These are phyloP conservation scores for Eucalyptus fibrosa DNA, from an alignment of 345 rosid genomes.

Conservation along the genomic window DNA sequence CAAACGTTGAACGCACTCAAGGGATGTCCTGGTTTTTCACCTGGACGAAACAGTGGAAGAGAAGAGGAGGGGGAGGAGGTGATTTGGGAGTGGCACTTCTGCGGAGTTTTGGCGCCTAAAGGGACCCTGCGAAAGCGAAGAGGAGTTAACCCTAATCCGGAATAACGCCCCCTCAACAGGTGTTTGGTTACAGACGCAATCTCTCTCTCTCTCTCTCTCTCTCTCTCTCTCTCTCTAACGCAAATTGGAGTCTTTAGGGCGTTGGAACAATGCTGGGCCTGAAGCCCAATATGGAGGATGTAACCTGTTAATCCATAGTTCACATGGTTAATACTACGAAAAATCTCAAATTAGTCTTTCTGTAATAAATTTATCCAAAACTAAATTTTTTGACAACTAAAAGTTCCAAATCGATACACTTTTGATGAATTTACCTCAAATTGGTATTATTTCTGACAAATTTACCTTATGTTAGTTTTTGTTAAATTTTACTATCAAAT, in stretches of 20 bases:
- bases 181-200: slow-evolving; percentile 50
- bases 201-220: not conserved
- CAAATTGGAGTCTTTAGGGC: not conserved
- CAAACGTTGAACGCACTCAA: not conserved
- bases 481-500: too few relatives aligned
- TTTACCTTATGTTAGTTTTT: too few relatives aligned
- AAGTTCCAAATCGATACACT: fast-evolving
- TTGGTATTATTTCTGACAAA: fast-evolving
- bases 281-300: not conserved
- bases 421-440: too few relatives aligned
- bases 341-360: fast-evolving
- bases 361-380: too few relatives aligned
- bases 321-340: fast-evolving
- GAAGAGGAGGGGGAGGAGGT: not conserved
- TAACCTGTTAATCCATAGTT: not conserved
- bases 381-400: too few relatives aligned
- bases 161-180: slow-evolving; percentile 4
- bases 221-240: not conserved
- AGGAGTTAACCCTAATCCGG: slow-evolving; percentile 43
- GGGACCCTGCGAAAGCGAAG: not conserved
- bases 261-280: not conserved
- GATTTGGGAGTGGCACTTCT: not conserved
- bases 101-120: slow-evolving; percentile 33
- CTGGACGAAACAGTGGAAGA: not conserved
- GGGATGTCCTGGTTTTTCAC: not conserved